Evolutionary conservation across 768 basidiomycete species (phyloP), one percentile per base, ranked within the genome.

Genomic region (Lactarius pseudohatsudake): DNA sequence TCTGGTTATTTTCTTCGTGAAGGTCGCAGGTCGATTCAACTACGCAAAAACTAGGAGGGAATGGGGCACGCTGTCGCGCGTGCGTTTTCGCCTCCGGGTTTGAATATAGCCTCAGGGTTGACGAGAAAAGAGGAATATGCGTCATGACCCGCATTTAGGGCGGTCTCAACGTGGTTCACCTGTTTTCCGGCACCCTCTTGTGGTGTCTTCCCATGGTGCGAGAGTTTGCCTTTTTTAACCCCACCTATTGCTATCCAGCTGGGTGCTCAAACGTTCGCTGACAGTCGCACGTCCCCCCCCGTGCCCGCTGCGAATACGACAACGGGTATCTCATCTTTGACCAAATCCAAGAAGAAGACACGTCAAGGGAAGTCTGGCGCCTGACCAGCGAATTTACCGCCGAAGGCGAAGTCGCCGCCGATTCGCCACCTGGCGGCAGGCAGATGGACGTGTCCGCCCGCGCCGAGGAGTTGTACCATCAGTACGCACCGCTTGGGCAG

Each of bases 71-170:
- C 84, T 10, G 68, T 69, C 4, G 71, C 77, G 16, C 79, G 74
- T 26, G 65, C 75, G n/a, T 74, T 82, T 45, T 69, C 72, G 1
- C 64, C 73, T 8, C 71, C 78, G 6, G 78, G 81, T 26, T 68
- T 69, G 30, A 70, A 73, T 4, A 92, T 75, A 85, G 90, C 7
- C 85, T 92, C 77, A 93, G 93, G 76, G 82, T 89, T 22, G 92
- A 94, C 64, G 85, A 89, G 71, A 75, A 79, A 38, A 79, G 79
- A 13, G 84, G 85, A 3, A 79, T 87, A 28, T 77, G 88, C 58
- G 82, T 92, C 53, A 82, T 82, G 4, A 91, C 89, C 0, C 79
- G 79, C 54, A 73, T 74, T 7, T 65, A 67, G 11, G 89, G 89
- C 0, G 89, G 89, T 0, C 70, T 93, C 9, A 69, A 71, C 1